Evolutionary conservation across 1,139 yeast species (phyloP), one percentile per base, ranked within the genome.

Genomic region (Tardiomyces blankii): DNA sequence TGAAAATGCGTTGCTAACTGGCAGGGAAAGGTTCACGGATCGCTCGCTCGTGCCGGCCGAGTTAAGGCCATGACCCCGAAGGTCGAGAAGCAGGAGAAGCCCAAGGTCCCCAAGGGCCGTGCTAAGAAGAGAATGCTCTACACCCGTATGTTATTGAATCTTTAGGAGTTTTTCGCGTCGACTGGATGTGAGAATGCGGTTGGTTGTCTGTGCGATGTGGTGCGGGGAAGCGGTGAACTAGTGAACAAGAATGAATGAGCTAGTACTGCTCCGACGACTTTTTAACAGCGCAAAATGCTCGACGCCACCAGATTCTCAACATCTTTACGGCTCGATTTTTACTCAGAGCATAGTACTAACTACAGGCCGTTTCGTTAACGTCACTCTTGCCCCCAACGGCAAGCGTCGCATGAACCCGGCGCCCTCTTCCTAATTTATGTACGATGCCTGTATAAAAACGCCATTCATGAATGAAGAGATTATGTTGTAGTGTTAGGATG

Each of bases 21-120:
- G 16, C 64, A 79, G 91, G 93, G 88, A 80, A 85, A 85, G 82
- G 94, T 84, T 78, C 94, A 91, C 96, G 98, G 98, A 77, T 88
- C 96, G 77, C 85, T 91, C 82, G 95, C 98, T 80, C 96, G 97
- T 88, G 98, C 98, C 80, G 98, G 98, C 86, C 89, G 91, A 80
- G 98, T 91, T 77, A 91, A 89, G 80, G 89, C 97, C 73, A 88
- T 81, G 77, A 84, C 89, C 78, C 96, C 89, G 75, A 89, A 85
- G 85, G 97, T 46, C 82, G 94, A 68, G 82, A 74, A 65, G 96
- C 95, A 49, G 79, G 89, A 67, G 94, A 96, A 49, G 72, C 74
- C 52, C 82, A 86, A 67, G 76, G 74, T 44, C 61, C 77, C 50
- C 87, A 88, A 68, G 95, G 98, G 49, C 71, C 95, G 95, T 72